Evolutionary conservation across 148 eudicot genomes (phyloP), one percentile per base, ranked within the genome.

Genomic region (Camellia lanceoleosa): DNA sequence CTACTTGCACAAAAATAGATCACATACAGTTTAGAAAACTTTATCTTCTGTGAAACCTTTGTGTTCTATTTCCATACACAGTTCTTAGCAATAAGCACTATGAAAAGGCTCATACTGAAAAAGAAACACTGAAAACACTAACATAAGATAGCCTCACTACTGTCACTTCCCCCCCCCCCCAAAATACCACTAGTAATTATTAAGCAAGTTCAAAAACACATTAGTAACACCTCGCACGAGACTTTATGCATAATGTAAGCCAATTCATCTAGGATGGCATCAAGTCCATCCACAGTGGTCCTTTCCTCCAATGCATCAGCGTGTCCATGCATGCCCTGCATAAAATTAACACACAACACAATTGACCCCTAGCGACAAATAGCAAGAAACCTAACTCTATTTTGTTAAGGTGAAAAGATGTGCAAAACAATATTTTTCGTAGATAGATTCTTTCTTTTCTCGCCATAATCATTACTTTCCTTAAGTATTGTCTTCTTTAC

Each of bases 231-330:
- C 97, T 95, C 99, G 76, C 92, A 89, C 4, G 93, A 90, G 69
- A 90, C 84, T 81, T 90, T 95, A 67, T 95, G 92, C 15, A 89
- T 85, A 76, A 92, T 75, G 80, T 77, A 87, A 73, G 97, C 89
- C 70, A 91, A 75, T 19, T 83, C 87, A 73, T 92, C 98, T 52
- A 83, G 90, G 81, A 95, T 89, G 20, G 84, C 91, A 64, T 95
- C 97, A 66, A 78, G 55, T 42, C 76, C 86, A 47, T 76, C 76
- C 73, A 75, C 76, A 80, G 78, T 71, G 16, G 83, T 81, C 83
- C 83, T 89, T 55, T 85, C 91, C 52, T 83, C 92, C 67, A 86
- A 18, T n/a, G 83, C 43, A 7, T 84, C 83, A n/a, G 42, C 56
- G 8, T 72, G 82, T 62, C 63, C 84, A 47, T 23, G 89, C 52